These are phyloP conservation scores for Xylaria sp. DNA, from an alignment of 2,329 filamentous ascomycete genomes.

Conservation along the genomic window DNA sequence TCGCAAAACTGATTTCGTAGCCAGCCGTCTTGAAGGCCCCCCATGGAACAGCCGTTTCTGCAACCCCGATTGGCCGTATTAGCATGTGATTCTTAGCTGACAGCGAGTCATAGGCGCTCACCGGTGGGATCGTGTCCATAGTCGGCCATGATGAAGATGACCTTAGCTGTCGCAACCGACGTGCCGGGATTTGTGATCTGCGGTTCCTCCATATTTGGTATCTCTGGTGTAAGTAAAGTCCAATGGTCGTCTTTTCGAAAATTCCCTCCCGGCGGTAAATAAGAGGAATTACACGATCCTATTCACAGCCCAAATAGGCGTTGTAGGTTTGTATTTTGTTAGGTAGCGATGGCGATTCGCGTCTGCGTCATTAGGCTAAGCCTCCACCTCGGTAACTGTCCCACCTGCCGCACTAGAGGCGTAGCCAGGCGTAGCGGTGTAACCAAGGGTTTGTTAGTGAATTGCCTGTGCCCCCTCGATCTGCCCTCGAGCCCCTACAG, in stretches of 20 bases:
- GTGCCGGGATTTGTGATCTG: constrained; percentile 41
- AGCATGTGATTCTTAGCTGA: not conserved
- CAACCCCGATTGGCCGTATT: not conserved
- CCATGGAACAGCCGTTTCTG: constrained; percentile 63
- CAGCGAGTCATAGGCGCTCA: constrained; percentile 39
- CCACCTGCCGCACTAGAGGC: not conserved
- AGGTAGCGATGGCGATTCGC: not conserved
- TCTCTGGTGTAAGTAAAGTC: not conserved
- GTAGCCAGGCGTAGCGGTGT: not conserved
- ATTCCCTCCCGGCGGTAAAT: not conserved
- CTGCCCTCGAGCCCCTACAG: not conserved
- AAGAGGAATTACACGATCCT: not conserved
- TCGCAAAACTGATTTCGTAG: constrained; percentile 61
- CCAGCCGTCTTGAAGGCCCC: constrained; percentile 58
- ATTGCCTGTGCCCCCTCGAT: not conserved
- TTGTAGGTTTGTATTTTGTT: not conserved
- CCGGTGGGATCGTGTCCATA: constrained; percentile 67
- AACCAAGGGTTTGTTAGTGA: not conserved
- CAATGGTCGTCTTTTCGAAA: not conserved
- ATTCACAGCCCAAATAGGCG: not conserved
- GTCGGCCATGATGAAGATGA: constrained; percentile 63
- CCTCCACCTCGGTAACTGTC: not conserved
- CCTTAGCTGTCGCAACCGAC: constrained; percentile 48
- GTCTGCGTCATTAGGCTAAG: not conserved
- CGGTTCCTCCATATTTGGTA: constrained; percentile 44